Evolutionary conservation across 306 rosid species (phyloP).

Genomic region (Rosa persica): DNA sequence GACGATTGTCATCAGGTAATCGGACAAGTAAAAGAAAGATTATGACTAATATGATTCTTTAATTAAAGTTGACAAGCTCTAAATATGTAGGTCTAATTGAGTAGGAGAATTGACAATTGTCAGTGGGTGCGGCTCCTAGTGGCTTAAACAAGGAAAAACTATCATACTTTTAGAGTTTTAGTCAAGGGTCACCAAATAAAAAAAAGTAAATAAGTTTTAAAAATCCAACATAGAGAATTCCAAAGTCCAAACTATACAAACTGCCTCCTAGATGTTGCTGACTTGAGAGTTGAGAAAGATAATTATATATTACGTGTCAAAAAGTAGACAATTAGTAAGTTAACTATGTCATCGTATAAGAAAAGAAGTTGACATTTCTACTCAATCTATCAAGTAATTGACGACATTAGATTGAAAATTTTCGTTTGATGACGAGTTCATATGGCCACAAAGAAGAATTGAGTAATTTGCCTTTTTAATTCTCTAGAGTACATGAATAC

Average conservation of each 20-base stretch:
- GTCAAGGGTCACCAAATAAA: neutral
- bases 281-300: neutral
- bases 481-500: no score
- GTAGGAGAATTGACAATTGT: neutral
- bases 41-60: neutral
- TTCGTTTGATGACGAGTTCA: neutral
- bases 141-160: neutral
- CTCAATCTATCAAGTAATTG: no score
- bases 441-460: neutral
- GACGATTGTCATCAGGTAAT: neutral
- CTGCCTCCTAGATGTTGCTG: neutral
- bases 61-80: neutral
- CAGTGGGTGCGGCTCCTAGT: neutral
- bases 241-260: neutral
- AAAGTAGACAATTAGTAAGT: neutral
- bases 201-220: neutral
- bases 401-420: no score
- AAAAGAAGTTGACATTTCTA: neutral
- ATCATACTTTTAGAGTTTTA: neutral
- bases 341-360: neutral
- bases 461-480: no score
- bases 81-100: neutral
- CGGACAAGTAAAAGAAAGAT: neutral
- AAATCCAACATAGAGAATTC: neutral
- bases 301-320: neutral